phyloP scores from a whole-genome alignment of 768 basidiomycete species.

The Lactarius akahatsu region DNA sequence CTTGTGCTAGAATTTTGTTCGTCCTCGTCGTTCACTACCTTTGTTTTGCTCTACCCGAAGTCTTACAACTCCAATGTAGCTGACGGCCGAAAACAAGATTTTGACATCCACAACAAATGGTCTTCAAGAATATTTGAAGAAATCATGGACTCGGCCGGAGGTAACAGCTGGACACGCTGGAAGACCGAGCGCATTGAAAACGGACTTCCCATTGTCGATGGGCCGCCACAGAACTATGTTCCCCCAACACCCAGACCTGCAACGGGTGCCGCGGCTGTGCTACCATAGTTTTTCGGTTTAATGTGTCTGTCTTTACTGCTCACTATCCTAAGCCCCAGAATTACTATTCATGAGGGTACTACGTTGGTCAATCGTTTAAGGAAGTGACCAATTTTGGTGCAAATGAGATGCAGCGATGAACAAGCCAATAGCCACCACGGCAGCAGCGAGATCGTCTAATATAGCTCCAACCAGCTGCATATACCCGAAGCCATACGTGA shows the following conservation, averaged over 20 bases:
- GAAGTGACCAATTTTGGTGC: constrained; percentile 13
- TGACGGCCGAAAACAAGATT: constrained; percentile 46
- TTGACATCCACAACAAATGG: constrained; percentile 66
- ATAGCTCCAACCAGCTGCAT: constrained; percentile 64
- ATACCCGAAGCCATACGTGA: constrained; percentile 65
- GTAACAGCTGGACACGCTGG: constrained; percentile 56
- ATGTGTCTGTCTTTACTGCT: neutral
- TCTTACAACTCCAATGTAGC: constrained; percentile 37
- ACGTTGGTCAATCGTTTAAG: constrained; percentile 11
- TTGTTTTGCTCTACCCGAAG: neutral
- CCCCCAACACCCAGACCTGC: neutral
- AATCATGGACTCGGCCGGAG: constrained; percentile 67
- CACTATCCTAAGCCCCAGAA: constrained; percentile 3
- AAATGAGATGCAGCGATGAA: constrained; percentile 38
- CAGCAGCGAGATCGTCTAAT: constrained; percentile 67
- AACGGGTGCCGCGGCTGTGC: constrained; percentile 31
- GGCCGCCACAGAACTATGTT: constrained; percentile 20
- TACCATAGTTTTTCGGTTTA: constrained; percentile 18
- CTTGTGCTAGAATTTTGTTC: constrained; percentile 63
- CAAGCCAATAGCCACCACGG: constrained; percentile 72
- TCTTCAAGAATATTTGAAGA: constrained; percentile 67
- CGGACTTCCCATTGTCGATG: constrained; percentile 47
- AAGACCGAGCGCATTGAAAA: constrained; percentile 47
- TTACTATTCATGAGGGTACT: constrained; percentile 3
- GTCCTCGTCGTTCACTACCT: constrained; percentile 34